Evolutionary conservation across 2,329 filamentous ascomycete genomes (phyloP), one percentile per base, ranked within the genome.

Genomic region (Colletotrichum zoysiae): DNA sequence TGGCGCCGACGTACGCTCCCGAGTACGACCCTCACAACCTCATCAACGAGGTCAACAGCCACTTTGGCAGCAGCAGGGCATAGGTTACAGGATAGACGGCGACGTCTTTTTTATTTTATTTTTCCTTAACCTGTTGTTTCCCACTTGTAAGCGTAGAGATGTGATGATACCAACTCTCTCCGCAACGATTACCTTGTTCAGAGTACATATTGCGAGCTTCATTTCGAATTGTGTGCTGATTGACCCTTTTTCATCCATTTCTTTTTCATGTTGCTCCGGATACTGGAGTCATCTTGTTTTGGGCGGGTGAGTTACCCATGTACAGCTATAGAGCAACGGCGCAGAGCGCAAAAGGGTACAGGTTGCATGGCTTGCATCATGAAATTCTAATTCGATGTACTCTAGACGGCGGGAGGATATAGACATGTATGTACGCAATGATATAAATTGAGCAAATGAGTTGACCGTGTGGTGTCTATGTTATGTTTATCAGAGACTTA

Each of bases 1-100:
- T 93, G 74, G 90, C 90, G 59, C 91, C 91, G 30, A 85, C 84
- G 38, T 90, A 90, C 74, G 86, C 85, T 20, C 82, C 87, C 40
- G 85, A 85, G 46, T 89, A 89, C 75, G 85, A 89, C 77, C 83
- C 88, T 7, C 79, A 82, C 66, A 85, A 84, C 76, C 82, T 87
- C 65, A 80, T 87, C 66, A 83, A 80, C 70, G 84, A 84, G 75
- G 85, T 87, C 51, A 83, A 85, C 73, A 84, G 81, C 77, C 86
- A 85, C 78, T 83, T 88, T 66, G 86, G 86, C 66, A 84, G 84
- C 65, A 74, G 69, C 70, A 72, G 65, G 57, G 64, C 64, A 66
- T 73, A 73, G 60, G 53, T 42, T 51, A 30, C 23, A 30, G 30
- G 65, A 38, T 59, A 60, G 46, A 64, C 48, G 53, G 51, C 35